phyloP scores from a whole-genome alignment of 2,329 filamentous ascomycete genomes.

The Orbilia ellipsospora region DNA sequence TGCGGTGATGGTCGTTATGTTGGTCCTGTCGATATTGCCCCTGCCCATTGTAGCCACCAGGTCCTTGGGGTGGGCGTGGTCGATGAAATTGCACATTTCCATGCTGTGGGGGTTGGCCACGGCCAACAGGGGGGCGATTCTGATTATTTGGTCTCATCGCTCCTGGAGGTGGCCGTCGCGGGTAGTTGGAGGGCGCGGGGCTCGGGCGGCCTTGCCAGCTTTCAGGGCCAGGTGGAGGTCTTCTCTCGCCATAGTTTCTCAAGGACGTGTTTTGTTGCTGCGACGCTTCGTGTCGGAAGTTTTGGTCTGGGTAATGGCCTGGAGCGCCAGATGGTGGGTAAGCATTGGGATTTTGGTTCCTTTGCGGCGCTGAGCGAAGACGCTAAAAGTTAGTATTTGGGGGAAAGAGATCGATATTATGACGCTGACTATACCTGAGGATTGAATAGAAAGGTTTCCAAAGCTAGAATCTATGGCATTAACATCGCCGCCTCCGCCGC shows the following conservation, averaged over 20 bases:
- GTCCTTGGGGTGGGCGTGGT: slow-evolving; percentile 38
- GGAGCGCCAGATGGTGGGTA: slow-evolving; percentile 26
- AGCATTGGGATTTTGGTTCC: slow-evolving; percentile 18
- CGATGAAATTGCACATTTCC: slow-evolving; percentile 39
- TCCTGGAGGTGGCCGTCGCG: slow-evolving; percentile 29
- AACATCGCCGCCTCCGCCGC: slow-evolving; percentile 8
- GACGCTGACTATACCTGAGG: slow-evolving; percentile 31
- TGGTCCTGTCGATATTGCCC: slow-evolving; percentile 11
- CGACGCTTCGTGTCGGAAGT: slow-evolving; percentile 5
- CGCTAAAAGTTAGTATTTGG: slow-evolving; percentile 17
- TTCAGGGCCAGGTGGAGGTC: slow-evolving; percentile 45
- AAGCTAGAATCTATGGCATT: slow-evolving; percentile 18
- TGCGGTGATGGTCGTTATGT: slow-evolving; percentile 3
- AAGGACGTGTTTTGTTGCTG: slow-evolving; percentile 14
- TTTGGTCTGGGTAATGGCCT: slow-evolving; percentile 10
- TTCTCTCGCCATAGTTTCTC: slow-evolving; percentile 36
- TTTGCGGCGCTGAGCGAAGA: slow-evolving; percentile 15
- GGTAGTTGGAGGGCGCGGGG: slow-evolving; percentile 11
- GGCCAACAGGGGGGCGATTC: slow-evolving; percentile 17
- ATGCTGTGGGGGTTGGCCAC: slow-evolving; percentile 20
- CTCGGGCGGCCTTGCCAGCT: slow-evolving; percentile 34
- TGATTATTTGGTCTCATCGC: slow-evolving; percentile 4
- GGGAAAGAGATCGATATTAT: neutral
- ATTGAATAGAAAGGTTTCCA: slow-evolving; percentile 37
- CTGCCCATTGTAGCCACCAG: slow-evolving; percentile 14